These are phyloP conservation scores for Colletotrichum sp. DNA, from an alignment of 2,329 filamentous ascomycete genomes.

Conservation along the genomic window DNA sequence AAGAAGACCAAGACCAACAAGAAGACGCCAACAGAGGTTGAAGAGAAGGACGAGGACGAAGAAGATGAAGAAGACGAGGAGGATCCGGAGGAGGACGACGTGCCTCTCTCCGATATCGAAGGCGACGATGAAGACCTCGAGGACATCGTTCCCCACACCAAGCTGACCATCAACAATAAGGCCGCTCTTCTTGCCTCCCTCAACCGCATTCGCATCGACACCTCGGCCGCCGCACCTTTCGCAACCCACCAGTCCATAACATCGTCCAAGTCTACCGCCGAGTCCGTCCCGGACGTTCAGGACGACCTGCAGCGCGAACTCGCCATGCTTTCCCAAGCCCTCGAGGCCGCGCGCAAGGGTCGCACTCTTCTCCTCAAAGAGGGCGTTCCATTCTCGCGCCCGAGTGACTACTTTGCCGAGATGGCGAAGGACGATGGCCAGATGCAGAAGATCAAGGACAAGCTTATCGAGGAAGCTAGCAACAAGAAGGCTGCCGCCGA, in stretches of 20 bases:
- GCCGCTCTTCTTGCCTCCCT: conserved; percentile 81
- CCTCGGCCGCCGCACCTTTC: conserved; percentile 74
- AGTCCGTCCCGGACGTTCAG: conserved; percentile 79
- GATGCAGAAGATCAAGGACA: conserved; percentile 95
- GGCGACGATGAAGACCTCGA: conserved; percentile 79
- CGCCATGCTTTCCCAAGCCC: conserved; percentile 89
- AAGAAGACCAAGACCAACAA: conserved; percentile 48
- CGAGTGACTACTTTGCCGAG: conserved; percentile 96
- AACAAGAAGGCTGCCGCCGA: conserved; percentile 91
- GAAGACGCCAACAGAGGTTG: conserved; percentile 32
- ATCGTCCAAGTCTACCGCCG: conserved; percentile 66
- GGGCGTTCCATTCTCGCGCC: conserved; percentile 83
- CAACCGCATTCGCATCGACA: conserved; percentile 77
- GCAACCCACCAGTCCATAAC: conserved; percentile 81
- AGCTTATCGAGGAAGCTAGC: conserved; percentile 90
- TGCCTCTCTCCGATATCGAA: conserved; percentile 87
- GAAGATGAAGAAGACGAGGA: conserved; percentile 51
- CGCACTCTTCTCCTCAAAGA: conserved; percentile 81
- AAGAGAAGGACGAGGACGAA: conserved; percentile 52
- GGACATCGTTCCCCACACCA: conserved; percentile 88
- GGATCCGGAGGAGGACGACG: conserved; percentile 82
- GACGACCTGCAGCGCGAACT: conserved; percentile 93
- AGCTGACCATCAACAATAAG: conserved; percentile 97
- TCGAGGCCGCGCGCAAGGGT: conserved; percentile 77
- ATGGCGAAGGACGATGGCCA: conserved; percentile 99